Conservation (phyloP, 176 grass and related monocot genomes). For the Triticum turgidum region DNA sequence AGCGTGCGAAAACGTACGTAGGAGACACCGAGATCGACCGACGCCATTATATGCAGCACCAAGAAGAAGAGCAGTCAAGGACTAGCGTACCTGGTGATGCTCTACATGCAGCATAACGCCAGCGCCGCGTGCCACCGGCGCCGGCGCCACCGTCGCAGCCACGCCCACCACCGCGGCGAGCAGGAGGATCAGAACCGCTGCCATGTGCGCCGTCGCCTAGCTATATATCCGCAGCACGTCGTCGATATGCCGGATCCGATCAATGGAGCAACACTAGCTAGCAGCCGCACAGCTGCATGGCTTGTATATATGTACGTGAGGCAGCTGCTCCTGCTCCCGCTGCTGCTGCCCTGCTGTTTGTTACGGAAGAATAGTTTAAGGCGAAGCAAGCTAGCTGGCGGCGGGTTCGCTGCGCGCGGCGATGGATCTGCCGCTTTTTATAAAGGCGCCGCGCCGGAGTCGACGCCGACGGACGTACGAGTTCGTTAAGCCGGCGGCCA, state of each 20-base stretch:
- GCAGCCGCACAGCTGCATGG: background rate
- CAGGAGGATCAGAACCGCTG: background rate
- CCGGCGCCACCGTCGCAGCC: background rate
- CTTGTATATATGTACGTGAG: background rate
- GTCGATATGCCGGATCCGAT: background rate
- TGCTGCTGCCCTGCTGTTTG: background rate
- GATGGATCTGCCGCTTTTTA: background rate
- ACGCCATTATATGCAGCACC: background rate
- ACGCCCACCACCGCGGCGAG: background rate
- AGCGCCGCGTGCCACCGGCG: background rate
- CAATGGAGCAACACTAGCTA: background rate
- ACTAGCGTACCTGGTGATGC: background rate
- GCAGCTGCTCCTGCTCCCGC: background rate
- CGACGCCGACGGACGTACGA: background rate
- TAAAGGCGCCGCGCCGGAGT: constrained; percentile 3
- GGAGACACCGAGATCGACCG: background rate
- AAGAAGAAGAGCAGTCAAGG: background rate
- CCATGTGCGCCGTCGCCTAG: background rate
- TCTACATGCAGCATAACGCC: background rate
- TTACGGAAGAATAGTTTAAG: background rate
- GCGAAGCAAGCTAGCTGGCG: background rate
- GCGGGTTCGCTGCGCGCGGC: background rate
- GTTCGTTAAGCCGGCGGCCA: constrained; percentile 15
- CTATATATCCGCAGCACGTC: background rate
- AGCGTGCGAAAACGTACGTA: too few species aligned